Conservation (phyloP, 306 rosid species). For the Delonix regia region DNA sequence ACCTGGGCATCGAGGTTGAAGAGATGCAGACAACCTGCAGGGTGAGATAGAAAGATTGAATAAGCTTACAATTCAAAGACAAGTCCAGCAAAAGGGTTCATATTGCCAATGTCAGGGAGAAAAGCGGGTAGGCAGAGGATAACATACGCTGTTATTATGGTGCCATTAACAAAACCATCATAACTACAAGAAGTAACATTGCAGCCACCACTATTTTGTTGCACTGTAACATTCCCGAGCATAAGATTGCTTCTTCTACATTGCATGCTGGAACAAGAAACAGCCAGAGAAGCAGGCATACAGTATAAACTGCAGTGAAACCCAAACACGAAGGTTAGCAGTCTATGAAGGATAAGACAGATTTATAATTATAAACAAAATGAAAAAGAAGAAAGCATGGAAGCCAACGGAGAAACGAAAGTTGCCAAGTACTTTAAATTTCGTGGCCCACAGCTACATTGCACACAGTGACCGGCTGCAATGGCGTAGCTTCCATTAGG, state of each 20-base stretch:
- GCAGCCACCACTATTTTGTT: slow-evolving; percentile 84
- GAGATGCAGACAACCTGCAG: slow-evolving; percentile 76
- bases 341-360: slow-evolving; percentile 12
- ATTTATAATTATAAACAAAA: background rate
- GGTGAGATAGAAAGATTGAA: slow-evolving; percentile 22
- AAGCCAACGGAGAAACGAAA: slow-evolving; percentile 14
- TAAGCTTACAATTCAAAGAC: slow-evolving; percentile 15
- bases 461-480: slow-evolving; percentile 92
- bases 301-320: slow-evolving; percentile 77
- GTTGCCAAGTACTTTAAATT: slow-evolving; percentile 64
- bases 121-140: slow-evolving; percentile 14
- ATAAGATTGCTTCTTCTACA: slow-evolving; percentile 84
- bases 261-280: slow-evolving; percentile 99
- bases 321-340: slow-evolving; percentile 33
- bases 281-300: slow-evolving; percentile 94
- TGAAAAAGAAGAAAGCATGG: slow-evolving; percentile 16
- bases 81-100: background rate
- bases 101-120: slow-evolving; percentile 16
- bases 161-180: slow-evolving; percentile 79
- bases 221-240: slow-evolving; percentile 80
- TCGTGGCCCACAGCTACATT: slow-evolving; percentile 96
- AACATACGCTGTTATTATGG: slow-evolving; percentile 73
- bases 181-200: slow-evolving; percentile 82
- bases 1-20: slow-evolving; percentile 99
- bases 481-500: slow-evolving; percentile 97